phyloP scores from a whole-genome alignment of 768 basidiomycete species.

The Sarcomyxa edulis region DNA sequence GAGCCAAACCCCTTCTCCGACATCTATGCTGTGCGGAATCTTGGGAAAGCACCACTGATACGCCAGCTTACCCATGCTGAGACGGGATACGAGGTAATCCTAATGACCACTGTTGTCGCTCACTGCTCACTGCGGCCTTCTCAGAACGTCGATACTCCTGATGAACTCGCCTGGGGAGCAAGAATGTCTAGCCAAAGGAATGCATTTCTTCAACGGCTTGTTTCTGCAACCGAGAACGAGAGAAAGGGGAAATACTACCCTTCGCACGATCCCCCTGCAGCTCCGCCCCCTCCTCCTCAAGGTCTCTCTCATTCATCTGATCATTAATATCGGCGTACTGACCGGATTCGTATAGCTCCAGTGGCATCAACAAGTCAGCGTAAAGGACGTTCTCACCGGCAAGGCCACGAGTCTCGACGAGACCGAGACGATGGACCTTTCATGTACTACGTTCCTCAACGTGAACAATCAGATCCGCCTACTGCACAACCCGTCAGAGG shows the following conservation, averaged over 20 bases:
- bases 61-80: slow-evolving; percentile 52
- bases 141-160: slow-evolving; percentile 75
- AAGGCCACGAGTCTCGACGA: slow-evolving; percentile 29
- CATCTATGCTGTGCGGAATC: slow-evolving; percentile 48
- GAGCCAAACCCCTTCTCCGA: slow-evolving; percentile 74
- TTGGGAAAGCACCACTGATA: slow-evolving; percentile 61
- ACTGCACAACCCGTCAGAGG: slow-evolving; percentile 12
- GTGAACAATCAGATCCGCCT: slow-evolving; percentile 22
- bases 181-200: slow-evolving; percentile 71
- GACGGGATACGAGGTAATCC: slow-evolving; percentile 49
- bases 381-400: slow-evolving; percentile 24
- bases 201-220: slow-evolving; percentile 64
- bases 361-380: slow-evolving; percentile 23
- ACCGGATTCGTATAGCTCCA: slow-evolving; percentile 5
- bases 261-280: too few relatives aligned
- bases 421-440: slow-evolving; percentile 40
- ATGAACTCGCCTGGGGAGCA: slow-evolving; percentile 75
- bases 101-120: too few relatives aligned
- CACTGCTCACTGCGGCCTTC: too few relatives aligned
- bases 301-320: slow-evolving; percentile 21
- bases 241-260: slow-evolving; percentile 46
- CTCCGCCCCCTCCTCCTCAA: slow-evolving; percentile 40
- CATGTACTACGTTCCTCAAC: slow-evolving; percentile 45
- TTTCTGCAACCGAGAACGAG: slow-evolving; percentile 48
- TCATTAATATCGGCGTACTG: not conserved